A percentile compares a stretch with the other conserved stretches of the same genome.
These are phyloP conservation scores for Annulohypoxylon bovei DNA, from an alignment of 495 filamentous ascomycete genomes.

Conservation along the genomic window DNA sequence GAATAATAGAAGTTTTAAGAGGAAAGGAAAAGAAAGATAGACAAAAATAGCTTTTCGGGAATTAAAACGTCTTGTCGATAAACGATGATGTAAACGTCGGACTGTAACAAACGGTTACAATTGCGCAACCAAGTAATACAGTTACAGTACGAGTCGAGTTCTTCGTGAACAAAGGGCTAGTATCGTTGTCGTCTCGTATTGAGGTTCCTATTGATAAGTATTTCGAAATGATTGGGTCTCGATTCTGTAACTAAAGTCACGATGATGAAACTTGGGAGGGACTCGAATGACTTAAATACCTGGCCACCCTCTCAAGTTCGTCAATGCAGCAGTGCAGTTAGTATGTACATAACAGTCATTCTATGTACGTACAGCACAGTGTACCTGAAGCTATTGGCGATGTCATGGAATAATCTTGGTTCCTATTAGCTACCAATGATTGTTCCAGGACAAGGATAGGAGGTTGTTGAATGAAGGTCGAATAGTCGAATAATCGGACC, in stretches of 20 bases:
- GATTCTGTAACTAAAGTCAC: conserved; percentile 32
- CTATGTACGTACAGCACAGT: conserved; percentile 12
- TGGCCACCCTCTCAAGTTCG: conserved; percentile 10
- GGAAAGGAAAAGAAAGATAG: background rate
- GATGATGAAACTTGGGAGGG: conserved; percentile 40
- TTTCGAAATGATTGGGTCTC: conserved; percentile 12
- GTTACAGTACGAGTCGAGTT: conserved; percentile 3
- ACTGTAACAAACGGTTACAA: conserved; percentile 15
- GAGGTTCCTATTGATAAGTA: background rate
- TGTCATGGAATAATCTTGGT: conserved; percentile 42
- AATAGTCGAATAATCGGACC: background rate
- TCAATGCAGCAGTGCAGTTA: conserved; percentile 15
- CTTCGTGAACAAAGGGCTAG: conserved; percentile 20
- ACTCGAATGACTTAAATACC: conserved; percentile 36
- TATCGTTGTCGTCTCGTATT: conserved; percentile 10
- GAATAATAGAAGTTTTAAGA: background rate
- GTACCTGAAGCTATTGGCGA: conserved; percentile 39
- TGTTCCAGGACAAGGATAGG: conserved; percentile 28
- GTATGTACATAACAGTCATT: conserved; percentile 2
- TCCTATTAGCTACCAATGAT: conserved; percentile 41
- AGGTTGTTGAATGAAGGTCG: conserved; percentile 13
- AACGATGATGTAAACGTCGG: conserved; percentile 38
- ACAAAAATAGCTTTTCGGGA: background rate
- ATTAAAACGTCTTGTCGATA: conserved; percentile 23
- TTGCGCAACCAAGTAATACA: conserved; percentile 9